Evolutionary conservation across 2,329 filamentous ascomycete genomes (phyloP), one percentile per base, ranked within the genome.

Genomic region (Gremmenia infestans): DNA sequence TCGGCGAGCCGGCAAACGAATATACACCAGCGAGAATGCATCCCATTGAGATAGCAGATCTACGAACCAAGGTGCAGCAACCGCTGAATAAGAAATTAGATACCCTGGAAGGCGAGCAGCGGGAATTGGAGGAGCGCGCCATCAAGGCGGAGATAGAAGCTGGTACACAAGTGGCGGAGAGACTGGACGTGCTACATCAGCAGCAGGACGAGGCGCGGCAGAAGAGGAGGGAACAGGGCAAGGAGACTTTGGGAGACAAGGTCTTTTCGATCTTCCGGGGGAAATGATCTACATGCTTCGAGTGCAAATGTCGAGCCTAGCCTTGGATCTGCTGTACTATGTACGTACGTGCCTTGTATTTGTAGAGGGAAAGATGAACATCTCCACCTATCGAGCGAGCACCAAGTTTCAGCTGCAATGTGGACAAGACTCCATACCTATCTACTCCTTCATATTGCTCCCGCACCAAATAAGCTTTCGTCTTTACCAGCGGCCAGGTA

Each of bases 121-220:
- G 82, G 28, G 75, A 76, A 45, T 70, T 85, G 17, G 86, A 90
- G 69, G 80, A 86, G 69, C 79, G 80, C 57, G 82, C 86, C 19
- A 74, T 88, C 59, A 76, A 78, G 56, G 84, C 82, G 6, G 85
- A 90, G 72, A 72, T 81, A 54, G 74, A 81, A 66, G 79, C 81
- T 61, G 83, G 84, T 68, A 71, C 78, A 48, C 79, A 86, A 63
- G 76, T 89, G 65, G 80, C 83, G 52, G 70, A 74, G 60, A 70
- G 78, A 57, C 72, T 89, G 58, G 73, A 80, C 63, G 73, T 75
- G 48, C 69, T 86, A 57, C 78, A 82, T 72, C 73, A 80, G 55
- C 73, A 82, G 66, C 78, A 86, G 70, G 75, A 79, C 48, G 72
- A 76, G 64, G 76, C 79, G 60, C 72, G 82, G 60, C 72, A 76